A percentile compares a stretch with the other conserved stretches of the same genome.
Evolutionary conservation across 1,284 basidiomycete species (phyloP).

Genomic region (Rhodotorula sp.): DNA sequence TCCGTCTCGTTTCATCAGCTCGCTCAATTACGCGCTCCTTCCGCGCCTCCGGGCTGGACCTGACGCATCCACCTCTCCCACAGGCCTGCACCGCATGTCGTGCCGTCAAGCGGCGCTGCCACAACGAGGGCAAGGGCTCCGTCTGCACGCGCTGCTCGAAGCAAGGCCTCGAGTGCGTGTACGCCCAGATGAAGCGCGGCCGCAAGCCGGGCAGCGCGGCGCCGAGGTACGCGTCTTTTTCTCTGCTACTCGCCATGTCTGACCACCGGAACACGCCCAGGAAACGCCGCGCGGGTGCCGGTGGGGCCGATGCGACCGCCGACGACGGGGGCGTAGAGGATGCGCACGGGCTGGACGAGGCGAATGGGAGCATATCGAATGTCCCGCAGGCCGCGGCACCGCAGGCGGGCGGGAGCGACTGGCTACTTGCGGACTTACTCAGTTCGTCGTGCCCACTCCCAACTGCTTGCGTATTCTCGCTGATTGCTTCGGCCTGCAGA

Average conservation of each 20-base stretch:
- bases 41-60: neutral
- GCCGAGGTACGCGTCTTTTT: neutral
- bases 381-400: too few species aligned
- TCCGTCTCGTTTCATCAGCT: neutral
- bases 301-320: neutral
- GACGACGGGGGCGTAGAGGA: too few species aligned
- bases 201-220: slow-evolving; percentile 5
- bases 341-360: neutral
- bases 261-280: neutral
- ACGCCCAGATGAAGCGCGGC: slow-evolving; percentile 20
- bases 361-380: neutral
- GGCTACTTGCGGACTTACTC: slow-evolving; percentile 2
- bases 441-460: neutral
- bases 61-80: neutral
- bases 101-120: slow-evolving; percentile 20
- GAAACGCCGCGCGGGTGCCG: neutral
- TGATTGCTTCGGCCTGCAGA: neutral
- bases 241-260: neutral
- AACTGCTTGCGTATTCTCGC: neutral
- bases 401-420: neutral
- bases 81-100: slow-evolving; percentile 15
- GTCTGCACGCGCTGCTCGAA: slow-evolving; percentile 11
- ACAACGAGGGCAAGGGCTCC: slow-evolving; percentile 7
- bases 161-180: slow-evolving; percentile 8
- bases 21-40: neutral